Evolutionary conservation across 31 red algal species (phyloP), one percentile per base, ranked within the genome.

Genomic region (Odonthalia washingtoniensis): DNA sequence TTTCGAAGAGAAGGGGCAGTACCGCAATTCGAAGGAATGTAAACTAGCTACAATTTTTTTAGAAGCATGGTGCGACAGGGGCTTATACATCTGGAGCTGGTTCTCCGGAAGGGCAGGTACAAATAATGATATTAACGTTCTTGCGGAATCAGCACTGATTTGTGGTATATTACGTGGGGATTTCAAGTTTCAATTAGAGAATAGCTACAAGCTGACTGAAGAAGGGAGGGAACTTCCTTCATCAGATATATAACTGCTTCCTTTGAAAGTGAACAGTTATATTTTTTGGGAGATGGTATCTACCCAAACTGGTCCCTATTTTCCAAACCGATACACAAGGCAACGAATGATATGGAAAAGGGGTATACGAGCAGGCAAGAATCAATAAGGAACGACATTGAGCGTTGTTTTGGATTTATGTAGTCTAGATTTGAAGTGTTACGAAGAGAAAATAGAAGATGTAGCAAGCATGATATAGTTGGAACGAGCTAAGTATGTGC

Each of bases 61-160:
- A n/a, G 86, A 89, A 64, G 77, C 46, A 16, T n/a, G 80, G 3
- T 40, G 36, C 4, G 77, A 89, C 61, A 18, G 28, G 12, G 43
- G 72, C 18, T 44, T 89, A 1, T 89, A 89, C 39, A 81, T 75
- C 44, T 89, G 62, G 77, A 42, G 57, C 16, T 89, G 86, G 86
- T 89, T 80, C 38, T n/a, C n/a, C n/a, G n/a, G n/a, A n/a, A n/a
- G n/a, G n/a, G n/a, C n/a, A n/a, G n/a, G n/a, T n/a, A n/a, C n/a
- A n/a, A n/a, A n/a, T n/a, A n/a, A n/a, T n/a, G n/a, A n/a, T n/a
- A n/a, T n/a, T n/a, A n/a, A n/a, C 5, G 77, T 89, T 9, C 1
- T 89, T 1, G 77, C 65, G 32, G 82, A 89, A 45, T 70, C 60
- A 5, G 36, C 86, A 21, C 65, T 89, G 1, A 77, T 89, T n/a